phyloP scores from a whole-genome alignment of 495 filamentous ascomycete species.

The Ramalina intermedia region DNA sequence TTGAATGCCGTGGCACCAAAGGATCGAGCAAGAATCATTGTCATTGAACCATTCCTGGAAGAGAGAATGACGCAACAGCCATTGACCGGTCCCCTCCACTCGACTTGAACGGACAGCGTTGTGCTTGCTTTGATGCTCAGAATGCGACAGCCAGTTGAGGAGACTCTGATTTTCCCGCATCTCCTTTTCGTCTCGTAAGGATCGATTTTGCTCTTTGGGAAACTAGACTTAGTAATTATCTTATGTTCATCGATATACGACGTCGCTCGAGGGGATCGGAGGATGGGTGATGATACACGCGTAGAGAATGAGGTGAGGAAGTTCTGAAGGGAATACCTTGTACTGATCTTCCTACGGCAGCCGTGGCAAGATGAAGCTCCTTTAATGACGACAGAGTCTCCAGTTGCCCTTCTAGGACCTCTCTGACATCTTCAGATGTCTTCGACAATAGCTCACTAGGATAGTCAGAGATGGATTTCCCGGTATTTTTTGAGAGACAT shows the following conservation, averaged over 20 bases:
- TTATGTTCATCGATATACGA: neutral
- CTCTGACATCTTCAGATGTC: constrained; percentile 3
- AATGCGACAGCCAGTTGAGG: constrained; percentile 4
- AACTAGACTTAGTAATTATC: no score
- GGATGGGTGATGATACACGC: no score
- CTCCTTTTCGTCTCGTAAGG: neutral
- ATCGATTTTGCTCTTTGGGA: neutral
- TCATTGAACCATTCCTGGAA: constrained; percentile 5
- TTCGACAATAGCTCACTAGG: constrained; percentile 1
- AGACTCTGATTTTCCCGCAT: neutral
- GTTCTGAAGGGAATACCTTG: neutral
- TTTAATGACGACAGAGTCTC: neutral
- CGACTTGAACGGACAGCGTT: neutral
- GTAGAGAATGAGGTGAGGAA: no score
- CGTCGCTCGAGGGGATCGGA: neutral
- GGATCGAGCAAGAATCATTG: neutral
- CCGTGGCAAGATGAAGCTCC: neutral
- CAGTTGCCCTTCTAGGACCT: neutral
- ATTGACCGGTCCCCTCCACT: constrained; percentile 5
- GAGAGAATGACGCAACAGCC: neutral
- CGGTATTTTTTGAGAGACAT: no score
- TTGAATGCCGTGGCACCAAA: constrained; percentile 6
- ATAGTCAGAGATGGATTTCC: neutral
- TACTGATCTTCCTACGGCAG: neutral
- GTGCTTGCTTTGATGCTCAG: constrained; percentile 1